A percentile compares a stretch with the other conserved stretches of the same genome.
Evolutionary conservation across 2,329 filamentous ascomycete genomes (phyloP).

Genomic region (Epichloe baconii): DNA sequence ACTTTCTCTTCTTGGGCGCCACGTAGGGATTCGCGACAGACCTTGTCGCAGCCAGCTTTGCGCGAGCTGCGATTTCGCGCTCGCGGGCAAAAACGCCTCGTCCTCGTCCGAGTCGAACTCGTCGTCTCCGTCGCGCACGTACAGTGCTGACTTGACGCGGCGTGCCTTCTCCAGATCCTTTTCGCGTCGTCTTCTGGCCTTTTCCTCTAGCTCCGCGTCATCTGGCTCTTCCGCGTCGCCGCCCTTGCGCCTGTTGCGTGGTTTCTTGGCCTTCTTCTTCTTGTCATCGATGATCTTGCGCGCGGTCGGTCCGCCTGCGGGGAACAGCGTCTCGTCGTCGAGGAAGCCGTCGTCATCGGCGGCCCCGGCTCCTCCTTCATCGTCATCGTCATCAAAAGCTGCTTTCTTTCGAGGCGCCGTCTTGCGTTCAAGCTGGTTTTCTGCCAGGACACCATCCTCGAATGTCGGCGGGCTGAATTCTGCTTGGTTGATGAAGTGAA

Average conservation of each 20-base stretch:
- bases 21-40: constrained; percentile 6
- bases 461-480: constrained; percentile 69
- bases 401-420: constrained; percentile 39
- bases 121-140: constrained; percentile 75
- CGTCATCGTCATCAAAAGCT: constrained; percentile 59
- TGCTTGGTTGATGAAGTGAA: constrained; percentile 63
- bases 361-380: constrained; percentile 19
- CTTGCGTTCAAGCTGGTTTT: constrained; percentile 68
- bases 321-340: constrained; percentile 51
- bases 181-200: constrained; percentile 46
- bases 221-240: constrained; percentile 32
- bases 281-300: constrained; percentile 40
- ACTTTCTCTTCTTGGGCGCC: constrained; percentile 17
- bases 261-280: constrained; percentile 38
- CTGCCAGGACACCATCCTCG: constrained; percentile 60
- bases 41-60: constrained; percentile 23
- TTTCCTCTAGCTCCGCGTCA: constrained; percentile 52
- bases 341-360: constrained; percentile 16
- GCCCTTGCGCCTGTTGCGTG: constrained; percentile 33
- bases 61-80: constrained; percentile 40
- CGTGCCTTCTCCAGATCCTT: constrained; percentile 63
- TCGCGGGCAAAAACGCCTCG: constrained; percentile 67
- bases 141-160: constrained; percentile 75
- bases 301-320: constrained; percentile 50
- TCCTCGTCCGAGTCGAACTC: constrained; percentile 67